phyloP scores from a whole-genome alignment of 2,329 filamentous ascomycete species.

The Thielaviopsis cerberus region DNA sequence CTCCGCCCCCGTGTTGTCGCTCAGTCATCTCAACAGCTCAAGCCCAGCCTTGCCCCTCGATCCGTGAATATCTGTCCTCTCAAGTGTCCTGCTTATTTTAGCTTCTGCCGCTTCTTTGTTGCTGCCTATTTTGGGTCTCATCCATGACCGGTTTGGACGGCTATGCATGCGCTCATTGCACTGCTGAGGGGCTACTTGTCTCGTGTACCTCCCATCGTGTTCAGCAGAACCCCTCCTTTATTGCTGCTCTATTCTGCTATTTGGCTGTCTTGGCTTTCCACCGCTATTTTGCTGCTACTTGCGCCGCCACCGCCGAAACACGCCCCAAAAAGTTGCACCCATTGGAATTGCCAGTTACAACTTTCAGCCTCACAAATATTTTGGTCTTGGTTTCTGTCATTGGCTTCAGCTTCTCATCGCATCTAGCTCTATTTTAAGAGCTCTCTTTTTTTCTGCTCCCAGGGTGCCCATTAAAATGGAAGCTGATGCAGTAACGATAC shows the following conservation, averaged over 20 bases:
- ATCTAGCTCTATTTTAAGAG: not conserved
- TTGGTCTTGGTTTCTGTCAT: not conserved
- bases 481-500: not conserved
- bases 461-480: not conserved
- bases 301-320: not conserved
- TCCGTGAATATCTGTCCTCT: slow-evolving; percentile 1
- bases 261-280: not conserved
- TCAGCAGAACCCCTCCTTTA: not conserved
- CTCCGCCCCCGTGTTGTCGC: not conserved
- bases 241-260: not conserved
- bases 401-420: not conserved
- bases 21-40: not conserved
- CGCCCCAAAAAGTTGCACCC: not conserved
- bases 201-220: not conserved
- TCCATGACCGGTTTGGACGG: not conserved
- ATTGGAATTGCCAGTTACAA: not conserved
- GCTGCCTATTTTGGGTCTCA: not conserved
- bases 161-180: not conserved
- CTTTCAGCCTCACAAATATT: not conserved
- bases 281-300: not conserved
- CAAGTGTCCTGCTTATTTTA: not conserved
- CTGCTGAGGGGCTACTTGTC: not conserved
- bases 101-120: not conserved
- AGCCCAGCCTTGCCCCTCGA: not conserved
- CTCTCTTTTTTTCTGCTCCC: not conserved